Evolutionary conservation across 2,329 filamentous ascomycete genomes (phyloP), one percentile per base, ranked within the genome.

Genomic region (Colletotrichum neosansevieriae): DNA sequence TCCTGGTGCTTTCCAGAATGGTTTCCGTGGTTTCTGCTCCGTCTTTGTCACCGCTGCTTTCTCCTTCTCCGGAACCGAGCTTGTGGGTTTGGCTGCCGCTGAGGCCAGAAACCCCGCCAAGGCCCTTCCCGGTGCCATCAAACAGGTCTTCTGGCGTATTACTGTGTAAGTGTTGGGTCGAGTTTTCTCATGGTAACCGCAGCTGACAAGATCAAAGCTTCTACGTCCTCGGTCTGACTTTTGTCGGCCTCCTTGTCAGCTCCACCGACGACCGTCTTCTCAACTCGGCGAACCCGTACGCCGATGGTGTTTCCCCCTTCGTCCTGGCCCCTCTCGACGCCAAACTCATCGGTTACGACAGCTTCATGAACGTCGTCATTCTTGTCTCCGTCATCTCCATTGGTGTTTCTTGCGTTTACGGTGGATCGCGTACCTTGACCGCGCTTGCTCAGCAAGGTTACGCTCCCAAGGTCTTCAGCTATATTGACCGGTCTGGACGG

Each of bases 111-210:
- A 92, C 74, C 91, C 91, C 1, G 85, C 88, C 70, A 89, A 92
- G 76, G 88, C 90, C 0, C 85, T 97, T 0, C 93, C 93, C 0
- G 90, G 89, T 21, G 93, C 93, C 2, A 89, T 94, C 74, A 95
- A 94, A 82, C 92, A 95, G 78, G 91, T 85, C 36, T 85, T 85
- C 72, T 85, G 83, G 83, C 82, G 83, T 75, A 83, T 85, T 71
- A 82, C 81, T n/a, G 75, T 85, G 70, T 76, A 32, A 53, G 65
- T 45, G 4, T 0, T 1, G 0, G 0, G 0, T 29, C 7, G 0
- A 10, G 4, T 40, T 10, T 17, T 12, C 67, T 71, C 71, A 74
- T 76, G 5, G 81, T 76, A 1, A 4, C 3, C 24, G 2, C 13
- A 11, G n/a, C 66, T 74, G 15, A 75, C 56, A 2, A 6, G 3